Conservation (phyloP, 116 monocot genomes). For the Iris pallida region DNA sequence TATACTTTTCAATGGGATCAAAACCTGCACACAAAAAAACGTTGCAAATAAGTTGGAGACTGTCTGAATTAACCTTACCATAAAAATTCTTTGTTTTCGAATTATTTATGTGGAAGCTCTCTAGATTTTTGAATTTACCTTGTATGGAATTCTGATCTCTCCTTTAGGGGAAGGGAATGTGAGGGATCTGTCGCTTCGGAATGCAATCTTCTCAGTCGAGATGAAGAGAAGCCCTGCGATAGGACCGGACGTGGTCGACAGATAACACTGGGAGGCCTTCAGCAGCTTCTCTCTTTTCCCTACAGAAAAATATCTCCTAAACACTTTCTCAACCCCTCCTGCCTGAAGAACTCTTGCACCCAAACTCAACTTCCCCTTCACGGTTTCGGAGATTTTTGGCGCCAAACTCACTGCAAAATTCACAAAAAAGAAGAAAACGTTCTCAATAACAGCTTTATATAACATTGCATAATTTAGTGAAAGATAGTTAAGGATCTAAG, state of each 20-base stretch:
- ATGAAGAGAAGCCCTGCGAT: conserved; percentile 65
- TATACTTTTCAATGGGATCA: conserved; percentile 32
- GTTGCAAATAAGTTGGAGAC: not conserved
- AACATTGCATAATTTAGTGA: no score
- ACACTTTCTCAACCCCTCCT: conserved; percentile 60
- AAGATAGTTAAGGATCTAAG: no score
- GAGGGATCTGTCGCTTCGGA: conserved; percentile 64
- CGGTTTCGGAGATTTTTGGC: conserved; percentile 47
- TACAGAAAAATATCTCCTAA: conserved; percentile 50
- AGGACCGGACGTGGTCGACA: conserved; percentile 79
- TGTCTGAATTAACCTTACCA: not conserved
- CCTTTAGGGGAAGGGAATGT: conserved; percentile 25
- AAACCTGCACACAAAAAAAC: conserved; percentile 11
- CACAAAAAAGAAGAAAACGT: no score
- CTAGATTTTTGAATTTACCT: conserved; percentile 9
- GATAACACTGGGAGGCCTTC: conserved; percentile 69
- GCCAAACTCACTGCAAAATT: conserved; percentile 53
- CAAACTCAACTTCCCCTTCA: conserved; percentile 63
- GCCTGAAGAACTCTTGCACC: conserved; percentile 68
- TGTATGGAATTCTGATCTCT: conserved; percentile 26
- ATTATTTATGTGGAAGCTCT: not conserved
- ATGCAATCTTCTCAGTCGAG: conserved; percentile 66
- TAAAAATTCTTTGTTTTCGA: not conserved
- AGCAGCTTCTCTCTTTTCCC: conserved; percentile 68
- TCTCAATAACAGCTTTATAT: no score